Evolutionary conservation across 371 early-diverging fungal species (phyloP).

Genomic region (Mortierella sp.): DNA sequence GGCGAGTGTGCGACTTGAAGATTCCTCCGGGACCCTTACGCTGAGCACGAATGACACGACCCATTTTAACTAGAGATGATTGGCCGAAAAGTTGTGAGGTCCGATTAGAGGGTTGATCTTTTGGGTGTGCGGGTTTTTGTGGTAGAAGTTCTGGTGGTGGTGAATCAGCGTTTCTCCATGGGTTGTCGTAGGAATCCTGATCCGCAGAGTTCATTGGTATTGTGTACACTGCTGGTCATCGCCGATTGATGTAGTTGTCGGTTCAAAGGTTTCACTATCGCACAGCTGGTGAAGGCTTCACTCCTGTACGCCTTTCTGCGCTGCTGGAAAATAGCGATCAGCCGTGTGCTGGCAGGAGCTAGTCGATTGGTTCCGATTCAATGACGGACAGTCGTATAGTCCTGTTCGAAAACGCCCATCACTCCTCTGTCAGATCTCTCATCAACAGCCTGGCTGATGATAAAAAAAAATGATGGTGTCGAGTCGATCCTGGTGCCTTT

Average conservation of each 20-base stretch:
- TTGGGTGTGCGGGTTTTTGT: not conserved
- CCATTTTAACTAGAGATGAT: slow-evolving; percentile 62
- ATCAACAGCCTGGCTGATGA: not conserved
- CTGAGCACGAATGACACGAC: slow-evolving; percentile 83
- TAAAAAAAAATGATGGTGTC: not conserved
- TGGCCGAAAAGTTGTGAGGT: not conserved
- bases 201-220: too few species aligned
- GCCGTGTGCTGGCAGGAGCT: not conserved
- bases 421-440: not conserved
- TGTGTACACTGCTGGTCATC: too few species aligned
- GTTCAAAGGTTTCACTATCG: too few species aligned
- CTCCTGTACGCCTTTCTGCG: too few species aligned
- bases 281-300: too few species aligned
- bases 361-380: not conserved
- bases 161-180: slow-evolving; percentile 10
- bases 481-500: not conserved
- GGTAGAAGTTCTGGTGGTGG: not conserved
- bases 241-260: too few species aligned
- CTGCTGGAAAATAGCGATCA: too few species aligned
- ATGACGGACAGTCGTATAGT: not conserved
- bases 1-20: slow-evolving; percentile 97
- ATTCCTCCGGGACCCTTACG: slow-evolving; percentile 99
- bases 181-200: not conserved
- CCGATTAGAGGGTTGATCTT: slow-evolving; percentile 14
- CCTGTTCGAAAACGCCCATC: not conserved